phyloP scores from a whole-genome alignment of 2,329 filamentous ascomycete species.

The Aspergillus udagawae region DNA sequence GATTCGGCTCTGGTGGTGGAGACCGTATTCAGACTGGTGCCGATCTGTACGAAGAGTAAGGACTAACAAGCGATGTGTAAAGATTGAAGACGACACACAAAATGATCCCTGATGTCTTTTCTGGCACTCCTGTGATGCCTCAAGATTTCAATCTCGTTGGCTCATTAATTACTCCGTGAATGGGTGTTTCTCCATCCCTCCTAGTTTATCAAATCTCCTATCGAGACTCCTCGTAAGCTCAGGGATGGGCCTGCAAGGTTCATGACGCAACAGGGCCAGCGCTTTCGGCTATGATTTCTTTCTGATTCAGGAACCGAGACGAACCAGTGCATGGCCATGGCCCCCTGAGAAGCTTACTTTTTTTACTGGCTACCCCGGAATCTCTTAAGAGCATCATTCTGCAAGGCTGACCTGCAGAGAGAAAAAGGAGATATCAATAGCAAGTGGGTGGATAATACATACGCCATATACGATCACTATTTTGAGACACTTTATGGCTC shows the following conservation, averaged over 20 bases:
- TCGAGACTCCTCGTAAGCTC: background rate
- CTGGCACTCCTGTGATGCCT: background rate
- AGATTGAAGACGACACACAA: background rate
- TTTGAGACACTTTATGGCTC: too few species aligned
- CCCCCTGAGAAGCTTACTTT: slow-evolving; percentile 10
- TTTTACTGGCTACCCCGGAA: slow-evolving; percentile 8
- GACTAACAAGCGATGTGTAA: slow-evolving; percentile 10
- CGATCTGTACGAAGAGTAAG: slow-evolving; percentile 25
- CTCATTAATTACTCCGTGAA: background rate
- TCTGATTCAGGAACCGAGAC: slow-evolving; percentile 3
- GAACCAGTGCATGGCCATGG: slow-evolving; percentile 1
- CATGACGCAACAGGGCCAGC: slow-evolving; percentile 1
- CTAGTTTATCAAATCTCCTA: background rate
- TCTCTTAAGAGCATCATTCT: slow-evolving; percentile 1
- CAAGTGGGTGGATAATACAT: too few species aligned
- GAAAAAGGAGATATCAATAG: background rate
- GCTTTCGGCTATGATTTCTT: background rate
- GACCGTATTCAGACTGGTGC: slow-evolving; percentile 18
- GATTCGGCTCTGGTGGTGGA: slow-evolving; percentile 19
- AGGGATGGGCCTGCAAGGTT: background rate
- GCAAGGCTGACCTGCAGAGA: background rate
- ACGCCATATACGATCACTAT: too few species aligned
- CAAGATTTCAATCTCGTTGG: background rate
- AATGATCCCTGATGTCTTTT: background rate
- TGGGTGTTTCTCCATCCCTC: background rate